phyloP scores from a whole-genome alignment of 179 eudicot genomes.

The Sideroxylon spinosum region DNA sequence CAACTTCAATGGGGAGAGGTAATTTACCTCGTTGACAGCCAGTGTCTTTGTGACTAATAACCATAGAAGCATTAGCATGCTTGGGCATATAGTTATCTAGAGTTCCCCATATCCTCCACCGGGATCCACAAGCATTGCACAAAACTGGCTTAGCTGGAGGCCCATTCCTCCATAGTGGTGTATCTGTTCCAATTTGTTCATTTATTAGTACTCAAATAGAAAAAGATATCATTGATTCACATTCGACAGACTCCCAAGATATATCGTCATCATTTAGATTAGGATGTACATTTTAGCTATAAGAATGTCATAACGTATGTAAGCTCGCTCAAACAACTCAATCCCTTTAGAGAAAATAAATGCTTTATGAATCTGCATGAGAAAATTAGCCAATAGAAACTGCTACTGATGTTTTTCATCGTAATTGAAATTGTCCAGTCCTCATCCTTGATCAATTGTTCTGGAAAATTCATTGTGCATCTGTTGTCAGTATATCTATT shows the following conservation, averaged over 20 bases:
- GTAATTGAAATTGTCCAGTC: background rate
- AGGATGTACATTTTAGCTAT: background rate
- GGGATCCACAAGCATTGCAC: slow-evolving; percentile 47
- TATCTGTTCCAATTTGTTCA: slow-evolving; percentile 19
- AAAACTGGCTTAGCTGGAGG: slow-evolving; percentile 36
- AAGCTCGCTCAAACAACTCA: background rate
- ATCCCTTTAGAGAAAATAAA: background rate
- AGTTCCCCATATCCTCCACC: slow-evolving; percentile 31
- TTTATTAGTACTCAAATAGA: background rate
- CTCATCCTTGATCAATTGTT: background rate
- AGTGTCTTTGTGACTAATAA: background rate
- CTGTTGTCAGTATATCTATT: background rate
- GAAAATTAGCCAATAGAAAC: background rate
- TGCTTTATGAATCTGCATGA: background rate
- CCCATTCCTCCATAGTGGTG: slow-evolving; percentile 42
- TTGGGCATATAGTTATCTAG: slow-evolving; percentile 27
- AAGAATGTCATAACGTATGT: too few species aligned
- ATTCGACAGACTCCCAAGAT: background rate
- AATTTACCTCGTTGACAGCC: slow-evolving; percentile 5
- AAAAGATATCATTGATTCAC: background rate
- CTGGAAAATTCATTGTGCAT: background rate
- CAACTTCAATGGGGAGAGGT: slow-evolving; percentile 9
- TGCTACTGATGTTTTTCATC: background rate
- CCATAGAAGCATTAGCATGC: slow-evolving; percentile 15
- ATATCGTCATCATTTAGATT: background rate